Base-by-base conservation (phyloP, 116 monocot species). In the Dioscorea cayenensis region DNA sequence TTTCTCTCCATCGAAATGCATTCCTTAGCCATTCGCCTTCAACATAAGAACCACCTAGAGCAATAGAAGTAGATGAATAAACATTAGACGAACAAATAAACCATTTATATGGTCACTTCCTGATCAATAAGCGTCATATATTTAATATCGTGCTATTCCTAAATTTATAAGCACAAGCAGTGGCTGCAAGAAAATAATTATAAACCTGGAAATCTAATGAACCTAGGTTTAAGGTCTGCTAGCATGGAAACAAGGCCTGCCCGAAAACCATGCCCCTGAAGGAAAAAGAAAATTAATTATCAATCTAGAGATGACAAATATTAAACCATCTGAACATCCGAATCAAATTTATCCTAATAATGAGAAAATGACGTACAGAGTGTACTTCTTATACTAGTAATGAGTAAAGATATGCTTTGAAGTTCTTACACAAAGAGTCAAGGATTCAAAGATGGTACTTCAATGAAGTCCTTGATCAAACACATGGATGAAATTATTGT, bases 1-100 rank as follows among this genome's bases (percentile, higher is more conserved):
- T 83, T 76, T 87, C 90, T 67, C 76, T 92, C 96, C 93, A 92
- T 37, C 96, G 78, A 64, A 88, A 97, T 66, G 96, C 96, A 83
- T 97, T 97, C 69, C 86, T 84, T 70, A 97, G 76, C 90, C 96
- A 86, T 58, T 86, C 86, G 60, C 93, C 96, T 83, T 97, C 93
- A 60, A 92, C 93, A 75, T 84, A 97, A 83, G 82, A 83, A 67
- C 96, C 96, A 72, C 96, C 96, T 97, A 74, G 22, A 77, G 66
- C 11, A 67, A 66, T 61, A 64, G 0, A 52, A 52, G 4, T 1
- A 18, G 55, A 14, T 16, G 14, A 55, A 18, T 55, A 16, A 55
- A 14, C n/a, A 16, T 55, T 55, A 16, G 55, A 29, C 3, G 27
- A 22, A 70, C 51, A 51, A 12, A 43, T 43, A 43, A 6, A 43